Conservation (phyloP, 257 asterid genomes). For the Nicotiana paniculata region DNA sequence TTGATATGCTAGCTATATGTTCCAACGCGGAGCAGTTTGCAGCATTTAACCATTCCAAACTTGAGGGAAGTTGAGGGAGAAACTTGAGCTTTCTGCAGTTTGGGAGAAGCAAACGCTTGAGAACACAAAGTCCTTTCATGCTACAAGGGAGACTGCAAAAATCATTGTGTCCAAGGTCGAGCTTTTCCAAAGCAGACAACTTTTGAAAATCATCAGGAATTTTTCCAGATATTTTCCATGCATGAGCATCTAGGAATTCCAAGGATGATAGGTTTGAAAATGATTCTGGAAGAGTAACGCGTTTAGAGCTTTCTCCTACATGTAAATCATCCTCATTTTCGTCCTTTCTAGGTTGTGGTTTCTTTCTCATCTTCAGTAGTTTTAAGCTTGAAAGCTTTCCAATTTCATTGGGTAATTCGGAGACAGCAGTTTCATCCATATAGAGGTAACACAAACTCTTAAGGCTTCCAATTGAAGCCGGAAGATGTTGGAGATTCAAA, state of each 20-base stretch:
- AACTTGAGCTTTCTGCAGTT: constrained; percentile 5
- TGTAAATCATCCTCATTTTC: background rate
- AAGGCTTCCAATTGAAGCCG: constrained; percentile 19
- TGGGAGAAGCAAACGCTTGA: background rate
- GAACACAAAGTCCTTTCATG: constrained; percentile 14
- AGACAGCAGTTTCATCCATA: constrained; percentile 18
- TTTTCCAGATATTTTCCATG: constrained; percentile 25
- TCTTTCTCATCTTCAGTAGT: constrained; percentile 19
- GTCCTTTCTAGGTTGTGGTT: background rate
- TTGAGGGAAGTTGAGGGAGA: constrained; percentile 3
- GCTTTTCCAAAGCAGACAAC: constrained; percentile 12
- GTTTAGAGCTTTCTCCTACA: background rate
- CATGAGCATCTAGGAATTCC: constrained; percentile 23
- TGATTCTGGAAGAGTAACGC: constrained; percentile 24
- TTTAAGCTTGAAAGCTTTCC: constrained; percentile 20
- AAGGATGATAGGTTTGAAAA: constrained; percentile 22
- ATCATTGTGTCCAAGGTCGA: constrained; percentile 20
- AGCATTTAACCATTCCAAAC: constrained; percentile 2
- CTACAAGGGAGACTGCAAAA: constrained; percentile 23
- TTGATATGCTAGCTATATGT: background rate
- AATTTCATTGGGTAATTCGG: constrained; percentile 27
- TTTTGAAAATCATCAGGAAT: constrained; percentile 25
- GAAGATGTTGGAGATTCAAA: constrained; percentile 13
- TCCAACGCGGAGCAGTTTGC: constrained; percentile 9
- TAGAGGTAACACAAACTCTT: constrained; percentile 20